Conservation (phyloP, 306 rosid species). For the Ammopiptanthus mongolicus region DNA sequence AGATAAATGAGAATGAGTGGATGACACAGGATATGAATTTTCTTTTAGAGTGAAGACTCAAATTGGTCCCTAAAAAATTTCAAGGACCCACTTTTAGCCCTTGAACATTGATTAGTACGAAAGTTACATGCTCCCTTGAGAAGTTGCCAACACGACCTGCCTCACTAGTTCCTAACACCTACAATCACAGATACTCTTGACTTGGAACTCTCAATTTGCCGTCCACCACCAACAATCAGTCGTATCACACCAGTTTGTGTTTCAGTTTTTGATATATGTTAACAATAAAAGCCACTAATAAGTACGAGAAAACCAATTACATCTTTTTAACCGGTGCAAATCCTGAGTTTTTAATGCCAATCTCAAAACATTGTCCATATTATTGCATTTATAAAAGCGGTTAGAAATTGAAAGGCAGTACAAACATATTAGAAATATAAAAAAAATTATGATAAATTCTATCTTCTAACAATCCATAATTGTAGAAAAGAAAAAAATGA, state of each 20-base stretch:
- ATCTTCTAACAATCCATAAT: background rate
- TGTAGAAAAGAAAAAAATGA: slow-evolving; percentile 7
- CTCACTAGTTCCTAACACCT: slow-evolving; percentile 98
- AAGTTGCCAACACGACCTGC: slow-evolving; percentile 98
- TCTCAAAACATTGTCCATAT: slow-evolving; percentile 1
- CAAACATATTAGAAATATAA: background rate
- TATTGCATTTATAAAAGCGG: slow-evolving; percentile 8
- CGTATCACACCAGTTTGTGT: slow-evolving; percentile 95
- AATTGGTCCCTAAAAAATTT: too few species aligned
- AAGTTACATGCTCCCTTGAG: slow-evolving; percentile 91
- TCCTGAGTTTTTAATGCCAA: background rate
- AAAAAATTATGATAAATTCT: background rate
- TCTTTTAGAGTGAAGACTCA: background rate
- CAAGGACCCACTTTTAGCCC: too few species aligned
- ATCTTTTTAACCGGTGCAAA: background rate
- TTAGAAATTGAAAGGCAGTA: background rate
- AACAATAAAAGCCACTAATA: slow-evolving; percentile 3
- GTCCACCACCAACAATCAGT: slow-evolving; percentile 96
- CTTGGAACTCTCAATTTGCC: slow-evolving; percentile 77
- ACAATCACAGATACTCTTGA: slow-evolving; percentile 95
- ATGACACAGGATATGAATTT: background rate
- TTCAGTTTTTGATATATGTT: slow-evolving; percentile 87
- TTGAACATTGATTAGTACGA: background rate
- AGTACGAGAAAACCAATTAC: background rate
- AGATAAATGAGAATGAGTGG: background rate